phyloP scores from a whole-genome alignment of 176 grass and related monocot species.

The Ananas comosus region DNA sequence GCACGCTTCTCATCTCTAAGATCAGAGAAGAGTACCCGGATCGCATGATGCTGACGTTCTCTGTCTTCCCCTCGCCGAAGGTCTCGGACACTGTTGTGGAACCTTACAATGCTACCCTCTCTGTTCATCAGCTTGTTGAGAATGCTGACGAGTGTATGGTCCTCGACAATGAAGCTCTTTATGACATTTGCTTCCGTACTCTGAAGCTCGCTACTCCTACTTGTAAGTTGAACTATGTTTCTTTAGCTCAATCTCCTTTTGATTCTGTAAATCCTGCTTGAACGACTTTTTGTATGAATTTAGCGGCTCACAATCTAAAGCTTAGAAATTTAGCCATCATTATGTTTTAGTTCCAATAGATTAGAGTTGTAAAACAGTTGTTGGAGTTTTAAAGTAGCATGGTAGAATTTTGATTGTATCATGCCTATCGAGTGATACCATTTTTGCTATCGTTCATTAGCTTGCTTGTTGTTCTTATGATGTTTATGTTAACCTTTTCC shows the following conservation, averaged over 20 bases:
- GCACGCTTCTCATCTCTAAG: conserved; percentile 76
- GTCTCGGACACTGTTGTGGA: conserved; percentile 79
- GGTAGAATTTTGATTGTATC: too few relatives aligned
- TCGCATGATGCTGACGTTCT: conserved; percentile 92
- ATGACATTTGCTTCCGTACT: conserved; percentile 85
- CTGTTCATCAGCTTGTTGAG: conserved; percentile 79
- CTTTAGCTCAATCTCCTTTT: not conserved
- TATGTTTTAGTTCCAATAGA: too few relatives aligned
- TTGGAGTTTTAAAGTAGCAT: too few relatives aligned
- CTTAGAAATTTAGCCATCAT: too few relatives aligned
- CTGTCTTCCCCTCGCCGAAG: conserved; percentile 79
- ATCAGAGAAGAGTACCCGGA: conserved; percentile 85
- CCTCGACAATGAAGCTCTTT: conserved; percentile 72
- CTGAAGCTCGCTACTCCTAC: conserved; percentile 64
- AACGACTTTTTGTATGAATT: too few relatives aligned
- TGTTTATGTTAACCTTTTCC: not conserved
- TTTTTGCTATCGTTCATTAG: not conserved
- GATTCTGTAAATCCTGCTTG: not conserved
- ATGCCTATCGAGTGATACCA: too few relatives aligned
- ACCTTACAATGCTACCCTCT: conserved; percentile 79
- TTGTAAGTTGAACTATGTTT: conserved; percentile 31
- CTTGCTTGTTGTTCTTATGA: not conserved
- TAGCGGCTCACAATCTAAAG: not conserved
- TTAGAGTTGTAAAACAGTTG: too few relatives aligned
- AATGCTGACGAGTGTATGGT: conserved; percentile 91